A percentile compares a stretch with the other conserved stretches of the same genome.
These are phyloP conservation scores for Aphanomyces cochlioides DNA, from an alignment of 352 stramenopile species.

Conservation along the genomic window DNA sequence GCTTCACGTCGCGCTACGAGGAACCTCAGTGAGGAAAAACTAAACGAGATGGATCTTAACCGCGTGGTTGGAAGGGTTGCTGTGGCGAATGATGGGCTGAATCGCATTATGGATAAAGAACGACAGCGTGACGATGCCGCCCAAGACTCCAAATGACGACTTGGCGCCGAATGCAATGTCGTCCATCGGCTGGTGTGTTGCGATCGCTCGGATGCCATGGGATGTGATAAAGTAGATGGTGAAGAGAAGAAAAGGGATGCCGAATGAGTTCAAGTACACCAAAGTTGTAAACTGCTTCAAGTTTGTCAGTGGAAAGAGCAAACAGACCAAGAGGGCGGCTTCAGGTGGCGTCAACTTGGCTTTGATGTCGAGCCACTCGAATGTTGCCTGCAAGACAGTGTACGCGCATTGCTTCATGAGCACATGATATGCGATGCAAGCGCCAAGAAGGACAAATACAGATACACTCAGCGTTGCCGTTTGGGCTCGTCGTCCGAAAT, in stretches of 20 bases:
- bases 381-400: conserved; percentile 8
- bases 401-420: conserved; percentile 33
- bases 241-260: conserved; percentile 31
- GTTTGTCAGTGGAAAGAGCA: conserved; percentile 26
- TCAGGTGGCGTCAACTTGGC: conserved; percentile 9
- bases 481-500: conserved; percentile 18
- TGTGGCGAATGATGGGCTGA: conserved; percentile 31
- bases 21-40: not conserved
- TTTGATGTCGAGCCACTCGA: not conserved
- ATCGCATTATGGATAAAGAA: conserved; percentile 35
- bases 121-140: conserved; percentile 30
- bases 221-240: conserved; percentile 31
- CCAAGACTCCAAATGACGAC: conserved; percentile 26
- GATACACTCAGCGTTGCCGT: conserved; percentile 5
- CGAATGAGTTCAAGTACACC: conserved; percentile 29
- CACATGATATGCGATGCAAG: conserved; percentile 31
- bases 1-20: conserved; percentile 15
- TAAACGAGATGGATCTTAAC: not conserved
- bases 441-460: conserved; percentile 29
- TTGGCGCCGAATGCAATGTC: conserved; percentile 19
- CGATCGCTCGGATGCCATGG: conserved; percentile 20
- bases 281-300: conserved; percentile 28
- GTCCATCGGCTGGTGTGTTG: not conserved
- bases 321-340: conserved; percentile 10
- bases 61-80: conserved; percentile 16